phyloP scores from a whole-genome alignment of 805 yeast species.

The Maudiozyma bulderi region DNA sequence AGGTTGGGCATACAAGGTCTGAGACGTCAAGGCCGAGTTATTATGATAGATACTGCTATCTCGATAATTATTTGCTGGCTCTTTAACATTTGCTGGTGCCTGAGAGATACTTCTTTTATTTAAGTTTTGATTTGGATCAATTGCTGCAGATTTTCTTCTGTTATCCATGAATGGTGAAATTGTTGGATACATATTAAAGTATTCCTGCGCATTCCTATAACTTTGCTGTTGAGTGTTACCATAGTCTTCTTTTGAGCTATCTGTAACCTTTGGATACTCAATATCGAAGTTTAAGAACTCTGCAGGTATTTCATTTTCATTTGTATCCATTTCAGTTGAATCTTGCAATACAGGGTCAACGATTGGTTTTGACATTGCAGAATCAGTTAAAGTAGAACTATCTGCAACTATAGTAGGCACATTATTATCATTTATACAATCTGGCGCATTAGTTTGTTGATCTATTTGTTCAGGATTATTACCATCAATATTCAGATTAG shows the following conservation, averaged over 20 bases:
- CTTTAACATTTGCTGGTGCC: too few relatives aligned
- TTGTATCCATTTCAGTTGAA: background rate
- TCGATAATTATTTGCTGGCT: background rate
- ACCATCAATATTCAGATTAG: background rate
- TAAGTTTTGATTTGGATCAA: background rate
- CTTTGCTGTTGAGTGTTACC: background rate
- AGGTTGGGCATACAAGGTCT: background rate
- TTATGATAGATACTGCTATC: background rate
- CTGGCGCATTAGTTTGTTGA: background rate
- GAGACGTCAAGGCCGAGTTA: background rate
- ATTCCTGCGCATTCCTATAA: background rate
- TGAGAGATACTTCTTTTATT: too few relatives aligned
- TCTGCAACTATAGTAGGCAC: background rate
- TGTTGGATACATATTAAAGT: background rate
- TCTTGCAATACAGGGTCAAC: background rate
- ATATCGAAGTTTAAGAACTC: slow-evolving; percentile 49
- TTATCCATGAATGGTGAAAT: background rate
- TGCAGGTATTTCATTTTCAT: slow-evolving; percentile 53
- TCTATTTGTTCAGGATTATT: background rate
- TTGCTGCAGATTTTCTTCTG: background rate
- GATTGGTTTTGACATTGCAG: background rate
- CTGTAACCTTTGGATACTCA: slow-evolving; percentile 24
- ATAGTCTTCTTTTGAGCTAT: background rate
- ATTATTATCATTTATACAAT: background rate
- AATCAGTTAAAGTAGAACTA: background rate